A percentile compares a stretch with the other conserved stretches of the same genome.
Evolutionary conservation across 352 stramenopile species (phyloP).

Genomic region (Aphanomyces invadans): DNA sequence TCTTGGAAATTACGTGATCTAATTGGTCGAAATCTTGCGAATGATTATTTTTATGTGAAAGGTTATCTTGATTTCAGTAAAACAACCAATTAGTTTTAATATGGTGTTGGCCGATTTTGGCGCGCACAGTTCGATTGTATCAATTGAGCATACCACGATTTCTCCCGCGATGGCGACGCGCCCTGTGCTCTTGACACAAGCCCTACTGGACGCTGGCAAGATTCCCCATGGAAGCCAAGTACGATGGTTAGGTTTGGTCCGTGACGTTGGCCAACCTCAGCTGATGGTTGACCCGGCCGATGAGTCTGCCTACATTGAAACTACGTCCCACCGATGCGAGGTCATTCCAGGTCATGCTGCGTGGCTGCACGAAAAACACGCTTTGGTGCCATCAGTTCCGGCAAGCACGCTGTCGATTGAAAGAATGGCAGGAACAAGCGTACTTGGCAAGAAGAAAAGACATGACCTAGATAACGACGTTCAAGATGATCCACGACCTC

Average conservation of each 20-base stretch:
- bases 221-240: constrained; percentile 17
- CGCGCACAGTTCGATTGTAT: background rate
- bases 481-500: background rate
- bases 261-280: constrained; percentile 22
- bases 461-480: background rate
- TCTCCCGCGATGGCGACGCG: background rate
- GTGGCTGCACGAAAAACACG: constrained; percentile 2
- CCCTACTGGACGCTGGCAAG: background rate
- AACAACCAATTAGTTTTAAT: too few relatives aligned
- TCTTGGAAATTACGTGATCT: background rate
- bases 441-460: background rate
- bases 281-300: background rate
- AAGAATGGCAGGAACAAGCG: background rate
- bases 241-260: constrained; percentile 11
- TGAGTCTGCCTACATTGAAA: constrained; percentile 17
- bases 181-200: constrained; percentile 14
- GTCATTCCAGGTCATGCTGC: background rate
- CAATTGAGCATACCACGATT: background rate
- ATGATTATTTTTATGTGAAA: too few relatives aligned
- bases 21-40: constrained; percentile 1
- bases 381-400: background rate
- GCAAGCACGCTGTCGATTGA: background rate
- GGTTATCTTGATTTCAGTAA: too few relatives aligned
- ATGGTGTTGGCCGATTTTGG: background rate
- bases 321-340: constrained; percentile 13